Conservation (phyloP, 1,139 yeast genomes). For the Nakaseomyces glabratus region DNA sequence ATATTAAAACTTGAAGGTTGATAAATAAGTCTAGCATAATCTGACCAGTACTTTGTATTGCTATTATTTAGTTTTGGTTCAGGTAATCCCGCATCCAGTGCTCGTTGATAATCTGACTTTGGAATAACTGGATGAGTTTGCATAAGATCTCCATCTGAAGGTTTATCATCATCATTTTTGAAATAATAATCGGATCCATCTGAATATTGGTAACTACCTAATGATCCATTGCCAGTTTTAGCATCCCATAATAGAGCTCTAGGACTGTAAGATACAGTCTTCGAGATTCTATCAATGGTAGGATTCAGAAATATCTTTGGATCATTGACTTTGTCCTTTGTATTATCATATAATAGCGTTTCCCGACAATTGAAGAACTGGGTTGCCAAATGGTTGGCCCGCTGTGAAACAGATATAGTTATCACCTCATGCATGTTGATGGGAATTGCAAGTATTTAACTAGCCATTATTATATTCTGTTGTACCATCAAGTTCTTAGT, state of each 20-base stretch:
- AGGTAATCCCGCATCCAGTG: slow-evolving; percentile 45
- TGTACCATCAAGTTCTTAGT: not conserved
- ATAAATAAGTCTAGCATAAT: slow-evolving; percentile 60
- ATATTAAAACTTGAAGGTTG: slow-evolving; percentile 51
- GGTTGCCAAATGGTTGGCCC: slow-evolving; percentile 62
- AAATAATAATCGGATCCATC: slow-evolving; percentile 22
- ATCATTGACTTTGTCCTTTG: slow-evolving; percentile 38
- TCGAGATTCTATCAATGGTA: slow-evolving; percentile 33
- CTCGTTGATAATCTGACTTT: slow-evolving; percentile 52
- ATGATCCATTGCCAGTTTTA: slow-evolving; percentile 53
- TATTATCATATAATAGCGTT: slow-evolving; percentile 36
- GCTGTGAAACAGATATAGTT: slow-evolving; percentile 60
- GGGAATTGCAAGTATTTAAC: not conserved
- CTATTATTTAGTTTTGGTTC: slow-evolving; percentile 33
- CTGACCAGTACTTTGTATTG: slow-evolving; percentile 69
- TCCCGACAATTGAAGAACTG: slow-evolving; percentile 70
- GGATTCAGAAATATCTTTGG: slow-evolving; percentile 40
- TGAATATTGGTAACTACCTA: slow-evolving; percentile 46
- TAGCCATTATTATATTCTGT: not conserved
- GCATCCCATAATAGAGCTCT: slow-evolving; percentile 73
- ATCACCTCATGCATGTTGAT: slow-evolving; percentile 58
- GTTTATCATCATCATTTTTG: slow-evolving; percentile 15
- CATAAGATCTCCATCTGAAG: slow-evolving; percentile 15
- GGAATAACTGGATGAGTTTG: slow-evolving; percentile 29
- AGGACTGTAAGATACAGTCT: slow-evolving; percentile 62